These are phyloP conservation scores for Penicillium crystallinum DNA, from an alignment of 495 filamentous ascomycete species.

Conservation along the genomic window DNA sequence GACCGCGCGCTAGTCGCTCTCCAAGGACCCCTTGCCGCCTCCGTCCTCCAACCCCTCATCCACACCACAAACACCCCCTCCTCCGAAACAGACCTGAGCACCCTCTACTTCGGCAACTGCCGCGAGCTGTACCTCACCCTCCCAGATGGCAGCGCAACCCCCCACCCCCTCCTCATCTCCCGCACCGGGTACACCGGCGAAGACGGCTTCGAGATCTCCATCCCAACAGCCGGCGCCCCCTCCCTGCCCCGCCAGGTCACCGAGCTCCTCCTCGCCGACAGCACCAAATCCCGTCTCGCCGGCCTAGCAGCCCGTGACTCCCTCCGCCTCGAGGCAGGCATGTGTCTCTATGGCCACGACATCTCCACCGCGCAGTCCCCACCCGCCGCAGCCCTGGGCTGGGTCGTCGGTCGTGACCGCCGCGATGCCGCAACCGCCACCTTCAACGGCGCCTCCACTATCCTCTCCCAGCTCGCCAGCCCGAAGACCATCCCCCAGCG, in stretches of 20 bases:
- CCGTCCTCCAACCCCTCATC: constrained; percentile 56
- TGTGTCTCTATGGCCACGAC: constrained; percentile 99
- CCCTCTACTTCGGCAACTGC: constrained; percentile 76
- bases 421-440: constrained; percentile 49
- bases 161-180: constrained; percentile 65
- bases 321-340: constrained; percentile 88
- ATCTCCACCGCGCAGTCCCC: constrained; percentile 86
- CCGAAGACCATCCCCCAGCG: constrained; percentile 67
- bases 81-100: constrained; percentile 52
- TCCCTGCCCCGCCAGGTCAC: constrained; percentile 42
- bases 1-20: constrained; percentile 71
- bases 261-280: constrained; percentile 58
- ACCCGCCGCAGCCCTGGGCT: constrained; percentile 74
- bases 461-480: constrained; percentile 63
- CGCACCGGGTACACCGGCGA: constrained; percentile 95
- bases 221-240: constrained; percentile 48
- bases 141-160: constrained; percentile 35
- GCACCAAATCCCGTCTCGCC: constrained; percentile 66
- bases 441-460: constrained; percentile 71
- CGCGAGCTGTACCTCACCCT: constrained; percentile 52
- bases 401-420: constrained; percentile 78
- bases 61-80: constrained; percentile 31
- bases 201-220: constrained; percentile 95
- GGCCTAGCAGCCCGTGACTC: constrained; percentile 89
- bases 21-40: constrained; percentile 74